phyloP scores from a whole-genome alignment of 2,329 filamentous ascomycete species.

The Ascochyta lentis region DNA sequence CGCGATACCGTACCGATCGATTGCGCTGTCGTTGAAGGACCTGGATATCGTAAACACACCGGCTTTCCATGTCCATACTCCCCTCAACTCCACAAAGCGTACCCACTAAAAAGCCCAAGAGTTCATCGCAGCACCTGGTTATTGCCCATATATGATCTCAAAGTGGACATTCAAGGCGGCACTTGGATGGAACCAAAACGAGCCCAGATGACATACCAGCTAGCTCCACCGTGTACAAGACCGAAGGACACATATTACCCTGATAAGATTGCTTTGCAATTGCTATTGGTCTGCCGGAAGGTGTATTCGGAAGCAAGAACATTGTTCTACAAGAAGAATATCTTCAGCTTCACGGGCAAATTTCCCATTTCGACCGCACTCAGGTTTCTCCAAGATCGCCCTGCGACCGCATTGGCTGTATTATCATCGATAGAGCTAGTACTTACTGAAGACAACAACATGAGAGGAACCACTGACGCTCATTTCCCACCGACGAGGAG shows the following conservation, averaged over 20 bases:
- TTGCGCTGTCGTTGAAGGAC: slow-evolving; percentile 14
- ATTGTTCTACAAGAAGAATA: slow-evolving; percentile 32
- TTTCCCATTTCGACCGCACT: slow-evolving; percentile 34
- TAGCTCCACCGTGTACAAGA: slow-evolving; percentile 1
- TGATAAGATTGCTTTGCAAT: slow-evolving; percentile 11
- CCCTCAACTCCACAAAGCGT: slow-evolving; percentile 12
- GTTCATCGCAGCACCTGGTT: slow-evolving; percentile 24
- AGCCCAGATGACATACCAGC: slow-evolving; percentile 32
- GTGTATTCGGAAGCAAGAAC: slow-evolving; percentile 30
- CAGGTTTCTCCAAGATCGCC: slow-evolving; percentile 31
- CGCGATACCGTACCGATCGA: slow-evolving; percentile 25
- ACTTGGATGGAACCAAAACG: slow-evolving; percentile 17
- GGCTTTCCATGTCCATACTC: slow-evolving; percentile 8
- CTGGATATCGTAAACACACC: slow-evolving; percentile 7
- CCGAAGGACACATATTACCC: not conserved
- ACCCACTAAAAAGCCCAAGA: slow-evolving; percentile 14
- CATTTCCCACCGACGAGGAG: slow-evolving; percentile 23
- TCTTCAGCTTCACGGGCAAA: slow-evolving; percentile 29
- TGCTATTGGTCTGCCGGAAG: slow-evolving; percentile 30
- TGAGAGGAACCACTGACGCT: slow-evolving; percentile 20
- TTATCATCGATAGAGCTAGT: slow-evolving; percentile 27
- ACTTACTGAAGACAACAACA: slow-evolving; percentile 29
- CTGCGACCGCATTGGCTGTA: slow-evolving; percentile 18
- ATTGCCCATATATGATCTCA: slow-evolving; percentile 26
- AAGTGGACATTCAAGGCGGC: slow-evolving; percentile 15